A percentile compares a stretch with the other conserved stretches of the same genome.
Evolutionary conservation across 208 protist species (phyloP).

Genomic region (Leishmania arabica): DNA sequence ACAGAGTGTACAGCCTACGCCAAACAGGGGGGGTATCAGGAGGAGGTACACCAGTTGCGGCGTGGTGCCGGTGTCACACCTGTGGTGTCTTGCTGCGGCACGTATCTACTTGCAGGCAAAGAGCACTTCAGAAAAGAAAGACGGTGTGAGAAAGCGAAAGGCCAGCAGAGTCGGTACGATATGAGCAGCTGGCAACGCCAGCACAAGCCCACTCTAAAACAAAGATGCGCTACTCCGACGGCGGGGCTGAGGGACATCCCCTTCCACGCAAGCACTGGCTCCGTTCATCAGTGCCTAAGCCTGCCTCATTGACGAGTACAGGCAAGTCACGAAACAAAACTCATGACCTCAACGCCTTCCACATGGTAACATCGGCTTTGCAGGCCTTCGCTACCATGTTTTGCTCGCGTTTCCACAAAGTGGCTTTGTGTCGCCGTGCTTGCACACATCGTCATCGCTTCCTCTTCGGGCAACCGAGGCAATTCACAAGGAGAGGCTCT

Average conservation of each 20-base stretch:
- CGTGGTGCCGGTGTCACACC: neutral
- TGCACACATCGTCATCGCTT: neutral
- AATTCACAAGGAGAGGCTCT: neutral
- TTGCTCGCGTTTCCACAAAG: neutral
- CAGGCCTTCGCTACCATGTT: neutral
- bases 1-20: neutral
- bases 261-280: neutral
- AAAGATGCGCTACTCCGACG: neutral
- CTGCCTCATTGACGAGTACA: neutral
- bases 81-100: neutral
- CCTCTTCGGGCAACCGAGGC: neutral
- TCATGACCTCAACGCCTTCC: neutral
- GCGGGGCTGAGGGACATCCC: too few relatives aligned
- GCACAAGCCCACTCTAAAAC: neutral
- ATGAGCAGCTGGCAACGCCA: neutral
- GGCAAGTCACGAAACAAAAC: too few relatives aligned
- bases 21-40: neutral
- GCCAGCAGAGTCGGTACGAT: neutral
- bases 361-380: neutral
- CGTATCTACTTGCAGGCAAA: neutral
- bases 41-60: neutral
- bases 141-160: neutral
- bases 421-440: neutral
- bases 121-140: neutral
- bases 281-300: neutral